These are phyloP conservation scores for Malus hybrid DNA, from an alignment of 331 rosid genomes.

Conservation along the genomic window DNA sequence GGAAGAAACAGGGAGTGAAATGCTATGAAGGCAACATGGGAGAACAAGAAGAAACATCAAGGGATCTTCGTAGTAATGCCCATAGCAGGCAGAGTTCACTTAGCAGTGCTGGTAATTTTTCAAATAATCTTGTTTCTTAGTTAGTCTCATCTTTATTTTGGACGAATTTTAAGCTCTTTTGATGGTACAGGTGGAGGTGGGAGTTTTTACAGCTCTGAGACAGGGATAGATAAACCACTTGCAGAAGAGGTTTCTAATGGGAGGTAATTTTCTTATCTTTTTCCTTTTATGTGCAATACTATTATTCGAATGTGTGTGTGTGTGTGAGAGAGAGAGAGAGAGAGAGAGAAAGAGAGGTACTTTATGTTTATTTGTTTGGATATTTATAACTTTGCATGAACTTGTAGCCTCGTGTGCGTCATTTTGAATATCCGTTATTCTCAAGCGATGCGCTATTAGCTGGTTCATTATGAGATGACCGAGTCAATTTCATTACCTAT, in stretches of 20 bases:
- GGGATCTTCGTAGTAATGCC: slow-evolving; percentile 38
- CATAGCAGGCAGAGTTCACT: slow-evolving; percentile 62
- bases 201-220: slow-evolving; percentile 37
- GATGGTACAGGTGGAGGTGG: slow-evolving; percentile 56
- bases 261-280: slow-evolving; percentile 27
- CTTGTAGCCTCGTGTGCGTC: not conserved
- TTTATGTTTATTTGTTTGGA: not conserved
- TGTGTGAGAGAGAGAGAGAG: no score
- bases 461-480: not conserved
- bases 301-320: not conserved
- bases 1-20: slow-evolving; percentile 35
- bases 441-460: not conserved
- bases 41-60: slow-evolving; percentile 38
- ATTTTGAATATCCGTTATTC: not conserved
- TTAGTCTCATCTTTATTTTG: slow-evolving; percentile 3
- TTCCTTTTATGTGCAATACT: not conserved
- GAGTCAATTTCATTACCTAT: not conserved
- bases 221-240: slow-evolving; percentile 41
- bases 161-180: not conserved
- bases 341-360: no score
- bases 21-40: slow-evolving; percentile 30
- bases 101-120: slow-evolving; percentile 51
- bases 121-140: not conserved
- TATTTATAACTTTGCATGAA: not conserved
- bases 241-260: slow-evolving; percentile 49